Percentiles rank a stretch among this genome's conserved stretches.
Conservation (phyloP, 2,329 filamentous ascomycete genomes). For the Juglanconis sp. region DNA sequence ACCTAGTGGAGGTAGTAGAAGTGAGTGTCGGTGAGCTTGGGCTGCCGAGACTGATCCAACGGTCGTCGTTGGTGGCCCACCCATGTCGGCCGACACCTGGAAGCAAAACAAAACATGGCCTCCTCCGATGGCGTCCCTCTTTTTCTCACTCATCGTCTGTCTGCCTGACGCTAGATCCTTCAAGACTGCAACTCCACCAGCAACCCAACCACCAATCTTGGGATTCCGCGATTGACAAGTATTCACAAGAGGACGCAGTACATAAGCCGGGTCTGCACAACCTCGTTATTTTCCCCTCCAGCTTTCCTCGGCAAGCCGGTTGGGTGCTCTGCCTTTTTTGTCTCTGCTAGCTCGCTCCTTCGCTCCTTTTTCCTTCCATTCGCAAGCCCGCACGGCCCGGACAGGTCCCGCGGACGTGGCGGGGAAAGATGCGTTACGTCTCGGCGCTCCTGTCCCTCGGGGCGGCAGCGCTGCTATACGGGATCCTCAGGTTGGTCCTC, state of each 20-base stretch:
- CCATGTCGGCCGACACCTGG: not conserved
- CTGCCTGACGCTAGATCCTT: too few species aligned
- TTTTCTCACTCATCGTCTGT: too few species aligned
- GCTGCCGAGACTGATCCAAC: not conserved
- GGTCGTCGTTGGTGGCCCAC: not conserved
- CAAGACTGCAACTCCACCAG: too few species aligned
- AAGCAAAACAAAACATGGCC: too few species aligned
- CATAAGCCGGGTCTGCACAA: too few species aligned
- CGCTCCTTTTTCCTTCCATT: not conserved
- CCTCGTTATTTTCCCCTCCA: too few species aligned
- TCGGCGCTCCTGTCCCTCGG: not conserved
- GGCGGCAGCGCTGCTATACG: not conserved
- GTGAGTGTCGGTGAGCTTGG: not conserved
- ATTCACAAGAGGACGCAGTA: too few species aligned
- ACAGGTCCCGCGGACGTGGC: not conserved
- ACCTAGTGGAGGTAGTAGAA: not conserved
- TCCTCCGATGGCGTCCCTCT: too few species aligned
- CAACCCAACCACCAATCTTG: too few species aligned
- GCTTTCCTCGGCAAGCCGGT: too few species aligned
- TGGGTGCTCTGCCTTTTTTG: too few species aligned
- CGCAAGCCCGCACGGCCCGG: not conserved
- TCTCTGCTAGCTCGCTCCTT: not conserved
- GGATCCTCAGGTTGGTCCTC: not conserved
- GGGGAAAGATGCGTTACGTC: not conserved
- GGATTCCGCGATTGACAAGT: too few species aligned